Conservation (phyloP, 257 asterid genomes). For the Scutellaria minor region DNA sequence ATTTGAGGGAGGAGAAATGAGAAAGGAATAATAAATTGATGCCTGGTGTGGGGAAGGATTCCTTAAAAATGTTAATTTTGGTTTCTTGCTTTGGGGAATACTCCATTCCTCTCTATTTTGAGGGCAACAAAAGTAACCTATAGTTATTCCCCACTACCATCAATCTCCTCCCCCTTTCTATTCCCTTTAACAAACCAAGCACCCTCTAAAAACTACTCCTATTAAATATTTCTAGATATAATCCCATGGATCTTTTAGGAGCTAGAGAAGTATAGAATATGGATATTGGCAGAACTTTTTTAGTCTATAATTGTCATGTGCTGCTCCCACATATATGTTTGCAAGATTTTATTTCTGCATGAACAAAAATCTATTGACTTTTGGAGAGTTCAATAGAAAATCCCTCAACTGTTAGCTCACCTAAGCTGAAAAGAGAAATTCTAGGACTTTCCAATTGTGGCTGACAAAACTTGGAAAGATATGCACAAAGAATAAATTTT, state of each 20-base stretch:
- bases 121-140: too few species aligned
- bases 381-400: neutral
- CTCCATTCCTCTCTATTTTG: too few species aligned
- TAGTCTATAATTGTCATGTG: neutral
- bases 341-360: constrained; percentile 14
- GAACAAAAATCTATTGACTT: neutral
- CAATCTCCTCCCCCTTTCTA: too few species aligned
- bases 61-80: too few species aligned
- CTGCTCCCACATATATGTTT: neutral
- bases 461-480: neutral
- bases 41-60: too few species aligned
- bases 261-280: constrained; percentile 10
- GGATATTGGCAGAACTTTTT: neutral
- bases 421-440: neutral
- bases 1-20: too few species aligned
- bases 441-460: neutral
- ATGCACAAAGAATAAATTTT: constrained; percentile 1
- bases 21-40: too few species aligned
- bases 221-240: neutral
- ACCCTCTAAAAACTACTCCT: neutral
- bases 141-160: too few species aligned
- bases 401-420: neutral
- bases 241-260: neutral
- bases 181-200: too few species aligned
- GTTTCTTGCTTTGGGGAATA: too few species aligned